A percentile compares a stretch with the other conserved stretches of the same genome.
phyloP scores from a whole-genome alignment of 208 protist genomes.

The Leishmania arabica region DNA sequence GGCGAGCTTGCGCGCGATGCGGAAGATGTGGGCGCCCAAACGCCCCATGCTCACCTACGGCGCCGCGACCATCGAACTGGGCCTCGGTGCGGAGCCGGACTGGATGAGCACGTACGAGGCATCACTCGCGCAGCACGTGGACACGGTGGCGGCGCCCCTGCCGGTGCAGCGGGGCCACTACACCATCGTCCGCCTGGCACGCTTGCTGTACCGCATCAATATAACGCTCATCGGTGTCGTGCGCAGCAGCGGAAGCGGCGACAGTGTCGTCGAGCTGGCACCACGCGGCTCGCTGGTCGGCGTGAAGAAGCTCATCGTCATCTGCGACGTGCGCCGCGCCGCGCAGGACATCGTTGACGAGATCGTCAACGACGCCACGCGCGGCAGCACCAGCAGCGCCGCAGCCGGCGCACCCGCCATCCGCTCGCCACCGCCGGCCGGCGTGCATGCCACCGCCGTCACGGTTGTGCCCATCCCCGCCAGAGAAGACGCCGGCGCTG shows the following conservation, averaged over 20 bases:
- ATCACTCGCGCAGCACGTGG: conserved; percentile 42
- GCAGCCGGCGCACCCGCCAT: neutral
- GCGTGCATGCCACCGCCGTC: conserved; percentile 13
- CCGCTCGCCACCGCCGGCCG: conserved; percentile 14
- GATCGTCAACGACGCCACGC: conserved; percentile 14
- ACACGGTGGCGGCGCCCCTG: conserved; percentile 23
- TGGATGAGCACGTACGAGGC: conserved; percentile 49
- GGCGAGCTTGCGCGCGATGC: conserved; percentile 31
- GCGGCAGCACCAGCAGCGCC: neutral
- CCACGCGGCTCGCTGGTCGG: conserved; percentile 26
- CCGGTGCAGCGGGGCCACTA: conserved; percentile 29
- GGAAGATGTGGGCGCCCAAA: conserved; percentile 34
- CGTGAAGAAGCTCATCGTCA: conserved; percentile 39
- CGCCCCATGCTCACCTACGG: conserved; percentile 43
- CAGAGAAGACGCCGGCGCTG: neutral
- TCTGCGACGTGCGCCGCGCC: conserved; percentile 28
- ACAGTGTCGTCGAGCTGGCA: conserved; percentile 30
- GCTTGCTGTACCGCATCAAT: conserved; percentile 28
- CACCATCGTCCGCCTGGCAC: conserved; percentile 35
- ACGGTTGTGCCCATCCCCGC: conserved; percentile 8
- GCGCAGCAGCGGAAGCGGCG: conserved; percentile 7
- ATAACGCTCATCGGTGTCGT: conserved; percentile 44
- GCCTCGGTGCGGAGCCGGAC: conserved; percentile 20
- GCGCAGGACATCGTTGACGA: conserved; percentile 28
- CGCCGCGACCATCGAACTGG: conserved; percentile 23